phyloP scores from a whole-genome alignment of 2,329 filamentous ascomycete species.

The Dactylellina sp. region DNA sequence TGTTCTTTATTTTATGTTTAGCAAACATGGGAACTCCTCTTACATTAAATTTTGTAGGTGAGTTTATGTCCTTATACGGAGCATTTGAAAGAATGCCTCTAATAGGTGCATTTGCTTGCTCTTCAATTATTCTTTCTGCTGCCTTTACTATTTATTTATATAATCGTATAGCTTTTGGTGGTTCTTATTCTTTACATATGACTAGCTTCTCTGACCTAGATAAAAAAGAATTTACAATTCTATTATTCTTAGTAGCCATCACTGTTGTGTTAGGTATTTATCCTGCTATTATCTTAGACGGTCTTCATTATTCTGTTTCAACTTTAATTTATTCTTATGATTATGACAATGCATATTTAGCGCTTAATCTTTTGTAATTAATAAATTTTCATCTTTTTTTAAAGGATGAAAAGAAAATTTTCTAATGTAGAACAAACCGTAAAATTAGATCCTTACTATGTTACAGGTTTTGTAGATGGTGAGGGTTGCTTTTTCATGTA shows the following conservation, averaged over 20 bases:
- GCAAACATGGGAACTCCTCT: conserved; percentile 61
- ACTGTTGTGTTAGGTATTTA: conserved; percentile 63
- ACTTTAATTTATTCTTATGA: conserved; percentile 60
- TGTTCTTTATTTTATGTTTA: conserved; percentile 61
- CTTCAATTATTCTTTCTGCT: conserved; percentile 62
- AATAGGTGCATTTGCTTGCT: conserved; percentile 61
- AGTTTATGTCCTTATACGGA: conserved; percentile 62
- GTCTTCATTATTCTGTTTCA: conserved; percentile 62
- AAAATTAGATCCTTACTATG: conserved; percentile 2
- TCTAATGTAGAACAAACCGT: no score
- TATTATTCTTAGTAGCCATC: conserved; percentile 62
- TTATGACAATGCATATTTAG: conserved; percentile 33
- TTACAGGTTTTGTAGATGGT: conserved; percentile 27
- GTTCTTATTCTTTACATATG: conserved; percentile 62
- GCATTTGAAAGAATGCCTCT: conserved; percentile 62
- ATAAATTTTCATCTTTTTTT: no score
- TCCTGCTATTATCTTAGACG: conserved; percentile 62
- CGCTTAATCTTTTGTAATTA: no score
- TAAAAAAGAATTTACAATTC: conserved; percentile 63
- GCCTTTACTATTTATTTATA: conserved; percentile 63
- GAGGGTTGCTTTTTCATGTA: conserved; percentile 22
- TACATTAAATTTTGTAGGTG: conserved; percentile 62
- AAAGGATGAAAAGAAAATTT: no score
- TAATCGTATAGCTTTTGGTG: conserved; percentile 63
- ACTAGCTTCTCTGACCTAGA: conserved; percentile 62